Conservation (phyloP, 1,284 basidiomycete species). For the Peniophora sp. region DNA sequence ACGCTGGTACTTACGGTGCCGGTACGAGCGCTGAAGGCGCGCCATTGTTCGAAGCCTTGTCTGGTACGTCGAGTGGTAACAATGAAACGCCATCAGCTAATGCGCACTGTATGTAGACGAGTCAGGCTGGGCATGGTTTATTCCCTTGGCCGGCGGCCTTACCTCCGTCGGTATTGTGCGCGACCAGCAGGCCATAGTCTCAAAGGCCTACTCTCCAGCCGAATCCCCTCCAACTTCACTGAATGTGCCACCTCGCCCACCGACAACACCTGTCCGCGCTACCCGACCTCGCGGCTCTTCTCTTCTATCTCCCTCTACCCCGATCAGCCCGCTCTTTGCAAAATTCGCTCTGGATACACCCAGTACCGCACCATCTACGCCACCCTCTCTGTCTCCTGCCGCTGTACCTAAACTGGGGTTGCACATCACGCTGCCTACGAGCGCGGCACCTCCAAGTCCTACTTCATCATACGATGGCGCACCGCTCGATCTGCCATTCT, state of each 20-base stretch:
- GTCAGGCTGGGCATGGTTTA: conserved; percentile 74
- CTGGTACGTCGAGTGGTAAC: too few species aligned
- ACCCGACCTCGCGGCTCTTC: conserved; percentile 1
- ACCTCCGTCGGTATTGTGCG: conserved; percentile 69
- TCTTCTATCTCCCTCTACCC: not conserved
- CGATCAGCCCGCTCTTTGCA: not conserved
- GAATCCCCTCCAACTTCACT: too few species aligned
- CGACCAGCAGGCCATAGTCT: conserved; percentile 36
- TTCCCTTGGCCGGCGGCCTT: conserved; percentile 61
- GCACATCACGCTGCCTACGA: not conserved
- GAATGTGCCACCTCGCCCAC: conserved; percentile 13
- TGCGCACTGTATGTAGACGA: conserved; percentile 39
- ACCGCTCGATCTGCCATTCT: not conserved
- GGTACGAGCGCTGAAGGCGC: conserved; percentile 51
- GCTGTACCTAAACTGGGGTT: not conserved
- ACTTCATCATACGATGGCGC: too few species aligned
- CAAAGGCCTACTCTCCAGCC: conserved; percentile 24
- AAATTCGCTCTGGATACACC: not conserved
- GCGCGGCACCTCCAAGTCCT: too few species aligned
- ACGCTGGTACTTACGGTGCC: conserved; percentile 43
- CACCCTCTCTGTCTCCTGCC: conserved; percentile 1
- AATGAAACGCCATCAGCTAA: not conserved
- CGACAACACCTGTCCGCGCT: too few species aligned
- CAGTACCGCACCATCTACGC: conserved; percentile 1
- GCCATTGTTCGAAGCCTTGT: conserved; percentile 57